Base-by-base conservation (phyloP, 2,329 filamentous ascomycete species). In the Pleomassaria siparia region DNA sequence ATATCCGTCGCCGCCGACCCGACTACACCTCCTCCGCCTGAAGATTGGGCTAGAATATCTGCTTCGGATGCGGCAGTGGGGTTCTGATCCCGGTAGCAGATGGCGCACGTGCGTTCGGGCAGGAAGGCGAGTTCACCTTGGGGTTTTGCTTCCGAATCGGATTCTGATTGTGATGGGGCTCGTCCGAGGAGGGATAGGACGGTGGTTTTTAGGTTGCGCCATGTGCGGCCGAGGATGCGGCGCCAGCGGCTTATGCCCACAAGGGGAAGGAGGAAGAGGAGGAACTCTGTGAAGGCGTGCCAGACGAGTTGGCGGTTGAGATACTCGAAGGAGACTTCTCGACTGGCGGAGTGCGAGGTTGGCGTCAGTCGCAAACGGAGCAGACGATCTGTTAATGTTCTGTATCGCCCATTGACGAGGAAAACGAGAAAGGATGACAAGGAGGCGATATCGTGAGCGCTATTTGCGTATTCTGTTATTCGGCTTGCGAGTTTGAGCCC, bases 211-310 rank as follows among this genome's bases (percentile, higher is more conserved):
- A 88, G 85, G 69, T 86, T 91, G 58, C 88, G 84, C 89, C 91
- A 95, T n/a, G 86, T 84, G 53, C 91, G 82, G 16, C 82, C 80
- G n/a, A 96, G 76, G 87, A 92, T 96, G 56, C 91, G 82, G 48
- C 90, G 83, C 94, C 94, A 99, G 56, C 91, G 83, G 63, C 88
- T 87, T 58, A 99, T 92, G 43, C 94, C 94, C 33, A 99, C 88
- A n/a, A 99, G 80, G 0, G 94, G 94, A n/a, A 99, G 79, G 15
- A 97, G 82, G 70, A 97, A 99, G 25, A 99, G 81, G n/a, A 99
- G 78, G 62, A 99, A 99, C 69, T 99, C 94, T 21, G 94, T 99
- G 63, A 99, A 96, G n/a, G 94, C 94, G 72, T 99, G 94, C 94
- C 94, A 99, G 29, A 99, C 94, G 10, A 99, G 83, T 73, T 99